Conservation (phyloP, 371 early-diverging fungal species). For the Rhizopus delemar region DNA sequence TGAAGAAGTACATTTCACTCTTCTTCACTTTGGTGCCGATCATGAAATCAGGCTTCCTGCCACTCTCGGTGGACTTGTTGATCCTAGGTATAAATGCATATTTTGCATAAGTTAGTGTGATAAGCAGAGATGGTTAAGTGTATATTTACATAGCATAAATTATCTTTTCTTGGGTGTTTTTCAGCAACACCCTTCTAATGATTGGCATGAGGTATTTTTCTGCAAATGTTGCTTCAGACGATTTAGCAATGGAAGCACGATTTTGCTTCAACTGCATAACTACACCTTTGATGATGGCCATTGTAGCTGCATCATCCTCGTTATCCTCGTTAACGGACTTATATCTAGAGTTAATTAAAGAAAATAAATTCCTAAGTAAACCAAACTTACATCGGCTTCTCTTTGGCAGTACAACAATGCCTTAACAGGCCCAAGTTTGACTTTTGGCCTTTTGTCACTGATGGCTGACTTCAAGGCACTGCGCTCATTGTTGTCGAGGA, state of each 20-base stretch:
- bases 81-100: constrained; percentile 12
- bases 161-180: constrained; percentile 6
- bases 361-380: constrained; percentile 10
- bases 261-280: constrained; percentile 2
- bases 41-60: constrained; percentile 19
- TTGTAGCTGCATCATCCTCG: constrained; percentile 4
- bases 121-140: constrained; percentile 12
- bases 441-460: constrained; percentile 4
- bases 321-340: constrained; percentile 5
- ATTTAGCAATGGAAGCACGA: constrained; percentile 7
- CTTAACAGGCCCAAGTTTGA: constrained; percentile 14
- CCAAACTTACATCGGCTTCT: constrained; percentile 13
- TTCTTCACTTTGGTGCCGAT: constrained; percentile 15
- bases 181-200: constrained; percentile 12
- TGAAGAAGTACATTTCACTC: constrained; percentile 7
- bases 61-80: constrained; percentile 10
- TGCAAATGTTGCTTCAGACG: constrained; percentile 11
- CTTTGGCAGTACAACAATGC: constrained; percentile 19
- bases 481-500: constrained; percentile 8
- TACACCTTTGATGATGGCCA: constrained; percentile 15
- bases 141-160: constrained; percentile 20
- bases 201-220: constrained; percentile 12
- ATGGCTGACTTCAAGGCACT: constrained; percentile 9
- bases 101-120: background rate
- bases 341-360: constrained; percentile 14